Percentiles rank a stretch among this genome's conserved stretches.
Evolutionary conservation across 352 stramenopile genomes (phyloP).

Genomic region (Thalassiosira mediterranea): DNA sequence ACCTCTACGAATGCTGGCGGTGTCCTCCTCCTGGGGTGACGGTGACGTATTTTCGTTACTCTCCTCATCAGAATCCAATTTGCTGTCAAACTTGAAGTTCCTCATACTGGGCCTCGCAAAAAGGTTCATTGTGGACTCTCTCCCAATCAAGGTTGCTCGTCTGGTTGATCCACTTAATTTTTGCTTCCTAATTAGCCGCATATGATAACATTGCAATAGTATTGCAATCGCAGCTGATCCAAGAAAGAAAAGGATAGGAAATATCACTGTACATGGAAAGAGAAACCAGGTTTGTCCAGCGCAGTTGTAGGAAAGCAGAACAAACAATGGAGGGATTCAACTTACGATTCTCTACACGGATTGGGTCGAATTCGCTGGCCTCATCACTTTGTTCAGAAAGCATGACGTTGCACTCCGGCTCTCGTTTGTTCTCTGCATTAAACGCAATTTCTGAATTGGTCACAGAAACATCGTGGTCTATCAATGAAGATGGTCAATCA

Average conservation of each 20-base stretch:
- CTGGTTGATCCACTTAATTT: too few species aligned
- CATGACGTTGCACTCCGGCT: not conserved
- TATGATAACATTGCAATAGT: not conserved
- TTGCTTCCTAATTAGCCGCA: not conserved
- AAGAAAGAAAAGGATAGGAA: not conserved
- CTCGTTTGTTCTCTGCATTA: not conserved
- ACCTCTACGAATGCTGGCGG: too few species aligned
- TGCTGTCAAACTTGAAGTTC: too few species aligned
- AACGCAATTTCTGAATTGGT: not conserved
- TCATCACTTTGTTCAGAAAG: not conserved
- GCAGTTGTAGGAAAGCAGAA: not conserved
- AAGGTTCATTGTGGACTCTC: not conserved
- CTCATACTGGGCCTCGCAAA: too few species aligned
- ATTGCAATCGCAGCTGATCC: not conserved
- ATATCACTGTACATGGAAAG: not conserved
- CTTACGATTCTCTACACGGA: not conserved
- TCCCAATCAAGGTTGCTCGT: not conserved
- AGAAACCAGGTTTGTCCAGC: not conserved
- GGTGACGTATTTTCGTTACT: too few species aligned
- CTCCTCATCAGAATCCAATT: too few species aligned
- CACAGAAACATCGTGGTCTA: constrained; percentile 1
- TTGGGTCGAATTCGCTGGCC: not conserved
- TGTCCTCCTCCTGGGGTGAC: too few species aligned
- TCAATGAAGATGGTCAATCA: too few species aligned
- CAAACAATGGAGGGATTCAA: not conserved